phyloP scores from a whole-genome alignment of 208 protist genomes.

The Leishmania aethiopica region DNA sequence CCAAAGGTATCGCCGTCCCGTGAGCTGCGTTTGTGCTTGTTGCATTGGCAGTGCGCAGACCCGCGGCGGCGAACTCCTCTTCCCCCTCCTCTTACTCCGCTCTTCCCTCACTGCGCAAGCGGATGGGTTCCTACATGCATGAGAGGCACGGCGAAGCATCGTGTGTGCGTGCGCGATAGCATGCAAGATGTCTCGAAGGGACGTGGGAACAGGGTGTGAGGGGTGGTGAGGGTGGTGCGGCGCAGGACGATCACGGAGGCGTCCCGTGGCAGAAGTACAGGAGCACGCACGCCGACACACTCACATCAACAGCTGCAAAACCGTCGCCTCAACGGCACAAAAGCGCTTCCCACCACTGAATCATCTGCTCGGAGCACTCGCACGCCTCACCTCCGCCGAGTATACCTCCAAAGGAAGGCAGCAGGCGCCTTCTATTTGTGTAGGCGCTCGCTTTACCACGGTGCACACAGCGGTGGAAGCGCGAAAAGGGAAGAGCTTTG shows the following conservation, averaged over 20 bases:
- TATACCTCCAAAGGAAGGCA: background rate
- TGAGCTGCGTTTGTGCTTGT: constrained; percentile 5
- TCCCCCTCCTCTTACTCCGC: background rate
- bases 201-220: background rate
- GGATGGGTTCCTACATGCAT: background rate
- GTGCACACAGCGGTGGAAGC: background rate
- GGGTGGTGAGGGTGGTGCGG: background rate
- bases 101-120: background rate
- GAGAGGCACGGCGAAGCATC: background rate
- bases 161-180: background rate
- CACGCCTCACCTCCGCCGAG: background rate
- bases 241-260: background rate
- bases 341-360: background rate
- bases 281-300: background rate
- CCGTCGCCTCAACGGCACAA: background rate
- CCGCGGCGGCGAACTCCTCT: background rate
- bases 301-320: background rate
- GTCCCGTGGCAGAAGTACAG: background rate
- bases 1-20: constrained; percentile 47
- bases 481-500: background rate
- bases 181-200: background rate
- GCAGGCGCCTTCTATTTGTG: background rate
- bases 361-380: background rate
- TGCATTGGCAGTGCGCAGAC: background rate
- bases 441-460: background rate